Percentiles rank a stretch among this genome's conserved stretches.
These are phyloP conservation scores for Cyclotella cryptica DNA, from an alignment of 108 stramenopile species.

Conservation along the genomic window DNA sequence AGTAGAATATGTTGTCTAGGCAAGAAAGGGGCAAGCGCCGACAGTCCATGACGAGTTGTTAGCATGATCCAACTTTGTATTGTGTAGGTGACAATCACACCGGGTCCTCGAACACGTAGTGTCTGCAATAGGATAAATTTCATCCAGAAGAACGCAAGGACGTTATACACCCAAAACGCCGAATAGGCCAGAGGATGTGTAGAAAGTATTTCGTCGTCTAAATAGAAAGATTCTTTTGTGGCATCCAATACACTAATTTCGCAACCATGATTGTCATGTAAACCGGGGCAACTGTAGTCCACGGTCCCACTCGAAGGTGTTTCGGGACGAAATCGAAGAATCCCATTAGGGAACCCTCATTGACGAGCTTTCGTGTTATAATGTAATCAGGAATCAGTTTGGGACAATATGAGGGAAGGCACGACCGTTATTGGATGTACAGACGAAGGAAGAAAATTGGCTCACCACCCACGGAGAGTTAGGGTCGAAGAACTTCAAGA, in stretches of 20 bases:
- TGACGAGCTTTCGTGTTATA: conserved; percentile 14
- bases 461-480: conserved; percentile 40
- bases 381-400: not conserved
- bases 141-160: conserved; percentile 32
- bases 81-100: conserved; percentile 61
- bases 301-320: conserved; percentile 70
- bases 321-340: conserved; percentile 76
- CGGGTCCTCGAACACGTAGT: conserved; percentile 18
- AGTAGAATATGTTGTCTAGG: conserved; percentile 36
- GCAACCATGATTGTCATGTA: conserved; percentile 37
- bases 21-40: conserved; percentile 61
- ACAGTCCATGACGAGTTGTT: conserved; percentile 61
- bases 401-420: too few relatives aligned
- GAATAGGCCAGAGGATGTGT: conserved; percentile 28
- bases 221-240: conserved; percentile 21
- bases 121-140: conserved; percentile 21
- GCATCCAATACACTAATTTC: conserved; percentile 38
- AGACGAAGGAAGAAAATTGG: not conserved
- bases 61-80: conserved; percentile 73
- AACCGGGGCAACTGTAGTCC: conserved; percentile 52
- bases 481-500: conserved; percentile 31
- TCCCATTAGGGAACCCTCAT: conserved; percentile 59
- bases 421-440: not conserved
- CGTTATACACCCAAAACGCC: conserved; percentile 36
- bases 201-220: conserved; percentile 28